Conservation (phyloP, 495 filamentous ascomycete species). For the Podospora tetraspora region DNA sequence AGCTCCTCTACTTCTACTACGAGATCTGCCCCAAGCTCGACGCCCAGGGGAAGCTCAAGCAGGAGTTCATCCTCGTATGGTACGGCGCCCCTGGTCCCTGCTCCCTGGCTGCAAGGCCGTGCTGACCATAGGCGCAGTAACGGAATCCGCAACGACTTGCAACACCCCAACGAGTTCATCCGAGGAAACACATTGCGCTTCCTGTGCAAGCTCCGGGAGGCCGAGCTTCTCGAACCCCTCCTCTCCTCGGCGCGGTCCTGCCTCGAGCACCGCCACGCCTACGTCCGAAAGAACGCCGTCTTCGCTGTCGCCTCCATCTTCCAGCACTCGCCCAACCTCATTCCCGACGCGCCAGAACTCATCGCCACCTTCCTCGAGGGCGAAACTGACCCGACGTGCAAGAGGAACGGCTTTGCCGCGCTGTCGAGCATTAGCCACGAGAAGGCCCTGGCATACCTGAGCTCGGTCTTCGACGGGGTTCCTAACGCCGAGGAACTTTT, state of each 20-base stretch:
- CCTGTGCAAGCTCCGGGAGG: slow-evolving; percentile 90
- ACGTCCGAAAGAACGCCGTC: slow-evolving; percentile 96
- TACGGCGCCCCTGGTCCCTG: slow-evolving; percentile 41
- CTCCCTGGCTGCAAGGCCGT: background rate
- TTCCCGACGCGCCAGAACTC: slow-evolving; percentile 93
- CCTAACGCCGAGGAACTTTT: slow-evolving; percentile 90
- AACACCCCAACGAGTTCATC: slow-evolving; percentile 97
- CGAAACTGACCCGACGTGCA: slow-evolving; percentile 94
- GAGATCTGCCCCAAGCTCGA: slow-evolving; percentile 98
- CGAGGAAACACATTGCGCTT: slow-evolving; percentile 95
- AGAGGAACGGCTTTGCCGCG: slow-evolving; percentile 94
- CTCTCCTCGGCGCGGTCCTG: slow-evolving; percentile 86
- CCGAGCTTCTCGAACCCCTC: slow-evolving; percentile 93
- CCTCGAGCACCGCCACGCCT: slow-evolving; percentile 92
- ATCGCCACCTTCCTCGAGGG: slow-evolving; percentile 83
- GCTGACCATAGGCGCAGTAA: slow-evolving; percentile 56
- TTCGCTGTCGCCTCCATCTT: slow-evolving; percentile 92
- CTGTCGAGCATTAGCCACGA: slow-evolving; percentile 87
- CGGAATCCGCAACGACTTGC: slow-evolving; percentile 93
- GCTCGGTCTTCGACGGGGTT: slow-evolving; percentile 87
- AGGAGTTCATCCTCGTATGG: slow-evolving; percentile 99
- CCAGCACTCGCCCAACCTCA: slow-evolving; percentile 83
- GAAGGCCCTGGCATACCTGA: slow-evolving; percentile 84
- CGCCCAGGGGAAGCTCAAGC: slow-evolving; percentile 85
- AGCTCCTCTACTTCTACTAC: slow-evolving; percentile 97